A percentile compares a stretch with the other conserved stretches of the same genome.
phyloP scores from a whole-genome alignment of 768 basidiomycete species.

The Coprinellus aureogranulatus region DNA sequence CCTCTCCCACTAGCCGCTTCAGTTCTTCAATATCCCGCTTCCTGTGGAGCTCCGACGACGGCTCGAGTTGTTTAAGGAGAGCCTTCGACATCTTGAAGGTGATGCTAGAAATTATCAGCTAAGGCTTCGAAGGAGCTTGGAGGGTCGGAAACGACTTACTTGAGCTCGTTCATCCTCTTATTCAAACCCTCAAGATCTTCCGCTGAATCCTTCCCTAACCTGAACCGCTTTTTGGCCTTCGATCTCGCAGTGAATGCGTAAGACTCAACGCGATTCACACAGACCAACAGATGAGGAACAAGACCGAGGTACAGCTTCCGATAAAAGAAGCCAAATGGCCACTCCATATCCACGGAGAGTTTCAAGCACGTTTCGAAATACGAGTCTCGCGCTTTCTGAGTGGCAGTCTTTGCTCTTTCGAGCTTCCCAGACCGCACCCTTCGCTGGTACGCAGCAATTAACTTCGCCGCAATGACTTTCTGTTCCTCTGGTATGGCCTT shows the following conservation, averaged over 20 bases:
- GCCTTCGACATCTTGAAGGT: constrained; percentile 14
- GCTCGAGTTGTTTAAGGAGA: constrained; percentile 16
- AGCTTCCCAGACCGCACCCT: constrained; percentile 4
- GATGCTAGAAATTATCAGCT: not conserved
- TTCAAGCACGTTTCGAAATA: constrained; percentile 16
- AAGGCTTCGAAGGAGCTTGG: not conserved
- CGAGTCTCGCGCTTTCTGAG: constrained; percentile 8
- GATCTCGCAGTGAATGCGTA: constrained; percentile 1
- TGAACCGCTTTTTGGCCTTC: constrained; percentile 19
- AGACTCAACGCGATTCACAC: constrained; percentile 15
- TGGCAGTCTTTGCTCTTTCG: constrained; percentile 5
- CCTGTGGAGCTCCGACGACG: constrained; percentile 19
- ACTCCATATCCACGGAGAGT: constrained; percentile 16
- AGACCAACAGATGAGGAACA: constrained; percentile 19
- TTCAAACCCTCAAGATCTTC: constrained; percentile 20
- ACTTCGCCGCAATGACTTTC: constrained; percentile 6
- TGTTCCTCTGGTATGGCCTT: constrained; percentile 13
- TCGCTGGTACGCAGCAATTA: constrained; percentile 13
- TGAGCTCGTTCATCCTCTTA: constrained; percentile 18
- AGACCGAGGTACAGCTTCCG: constrained; percentile 21
- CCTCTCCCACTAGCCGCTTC: constrained; percentile 13
- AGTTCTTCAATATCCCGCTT: constrained; percentile 17
- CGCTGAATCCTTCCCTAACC: constrained; percentile 7
- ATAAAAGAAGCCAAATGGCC: constrained; percentile 18
- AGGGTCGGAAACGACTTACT: constrained; percentile 6